phyloP scores from a whole-genome alignment of 352 stramenopile species.

The Aphanomyces cochlioides region DNA sequence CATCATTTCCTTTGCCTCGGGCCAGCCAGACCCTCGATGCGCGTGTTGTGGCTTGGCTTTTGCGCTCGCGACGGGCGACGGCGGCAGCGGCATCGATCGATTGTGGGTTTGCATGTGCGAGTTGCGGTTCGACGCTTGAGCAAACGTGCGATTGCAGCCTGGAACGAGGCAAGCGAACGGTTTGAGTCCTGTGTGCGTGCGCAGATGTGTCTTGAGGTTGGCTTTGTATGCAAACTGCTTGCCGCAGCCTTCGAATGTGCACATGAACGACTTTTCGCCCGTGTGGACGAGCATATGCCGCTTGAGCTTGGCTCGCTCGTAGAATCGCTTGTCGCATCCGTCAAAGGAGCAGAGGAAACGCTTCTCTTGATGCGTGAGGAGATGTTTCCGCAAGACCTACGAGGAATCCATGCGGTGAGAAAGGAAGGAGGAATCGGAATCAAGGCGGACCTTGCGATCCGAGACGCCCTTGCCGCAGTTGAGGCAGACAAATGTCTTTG shows the following conservation, averaged over 20 bases:
- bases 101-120: constrained; percentile 28
- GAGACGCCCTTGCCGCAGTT: constrained; percentile 26
- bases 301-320: constrained; percentile 31
- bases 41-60: neutral
- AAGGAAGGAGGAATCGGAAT: neutral
- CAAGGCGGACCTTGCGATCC: constrained; percentile 16
- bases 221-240: constrained; percentile 88
- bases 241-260: constrained; percentile 73
- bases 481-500: constrained; percentile 25
- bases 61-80: neutral
- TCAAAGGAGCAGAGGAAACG: constrained; percentile 30
- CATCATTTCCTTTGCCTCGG: neutral
- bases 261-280: constrained; percentile 84
- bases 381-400: constrained; percentile 31
- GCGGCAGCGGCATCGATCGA: neutral
- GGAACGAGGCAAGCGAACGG: constrained; percentile 83
- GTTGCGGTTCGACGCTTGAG: constrained; percentile 23
- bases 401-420: neutral
- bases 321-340: constrained; percentile 31
- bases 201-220: constrained; percentile 33
- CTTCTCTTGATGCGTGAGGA: constrained; percentile 32
- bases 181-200: constrained; percentile 65
- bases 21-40: neutral
- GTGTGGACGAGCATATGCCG: constrained; percentile 84
- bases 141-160: constrained; percentile 47